Conservation (phyloP, 2,329 filamentous ascomycete species). For the Penicillium psychrosexuale region DNA sequence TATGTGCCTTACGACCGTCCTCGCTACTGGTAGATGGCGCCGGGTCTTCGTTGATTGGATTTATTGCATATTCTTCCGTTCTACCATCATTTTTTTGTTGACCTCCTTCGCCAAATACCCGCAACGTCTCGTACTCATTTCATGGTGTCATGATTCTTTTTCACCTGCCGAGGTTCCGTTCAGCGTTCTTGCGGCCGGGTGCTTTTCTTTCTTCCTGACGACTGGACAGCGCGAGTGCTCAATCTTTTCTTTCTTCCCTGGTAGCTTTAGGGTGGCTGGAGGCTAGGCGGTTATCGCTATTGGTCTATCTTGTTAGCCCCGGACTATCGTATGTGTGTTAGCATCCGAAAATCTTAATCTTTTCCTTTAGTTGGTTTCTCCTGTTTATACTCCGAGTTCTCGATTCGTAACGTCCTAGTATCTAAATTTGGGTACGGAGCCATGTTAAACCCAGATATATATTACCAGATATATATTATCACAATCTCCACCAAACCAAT, state of each 20-base stretch:
- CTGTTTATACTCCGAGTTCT: neutral
- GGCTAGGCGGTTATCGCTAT: neutral
- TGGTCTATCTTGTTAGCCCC: neutral
- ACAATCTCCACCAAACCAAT: neutral
- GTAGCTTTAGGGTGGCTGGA: neutral
- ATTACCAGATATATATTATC: neutral
- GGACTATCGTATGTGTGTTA: conserved; percentile 2
- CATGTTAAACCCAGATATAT: neutral
- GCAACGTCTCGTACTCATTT: conserved; percentile 23
- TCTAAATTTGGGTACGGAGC: no score
- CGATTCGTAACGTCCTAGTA: no score
- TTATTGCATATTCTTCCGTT: conserved; percentile 16
- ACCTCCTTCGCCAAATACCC: conserved; percentile 20
- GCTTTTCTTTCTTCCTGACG: conserved; percentile 3
- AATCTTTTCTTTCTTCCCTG: neutral
- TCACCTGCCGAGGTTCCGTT: conserved; percentile 14
- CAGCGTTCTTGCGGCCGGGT: conserved; percentile 8
- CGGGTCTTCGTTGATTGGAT: neutral
- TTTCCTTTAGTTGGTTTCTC: neutral
- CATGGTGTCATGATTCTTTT: conserved; percentile 18
- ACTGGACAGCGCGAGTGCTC: conserved; percentile 9
- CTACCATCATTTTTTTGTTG: conserved; percentile 10
- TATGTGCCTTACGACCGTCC: conserved; percentile 45
- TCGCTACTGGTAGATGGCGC: conserved; percentile 43
- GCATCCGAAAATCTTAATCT: conserved; percentile 2